Evolutionary conservation across 495 filamentous ascomycete genomes (phyloP).

Genomic region (Pseudevernia furfuracea): DNA sequence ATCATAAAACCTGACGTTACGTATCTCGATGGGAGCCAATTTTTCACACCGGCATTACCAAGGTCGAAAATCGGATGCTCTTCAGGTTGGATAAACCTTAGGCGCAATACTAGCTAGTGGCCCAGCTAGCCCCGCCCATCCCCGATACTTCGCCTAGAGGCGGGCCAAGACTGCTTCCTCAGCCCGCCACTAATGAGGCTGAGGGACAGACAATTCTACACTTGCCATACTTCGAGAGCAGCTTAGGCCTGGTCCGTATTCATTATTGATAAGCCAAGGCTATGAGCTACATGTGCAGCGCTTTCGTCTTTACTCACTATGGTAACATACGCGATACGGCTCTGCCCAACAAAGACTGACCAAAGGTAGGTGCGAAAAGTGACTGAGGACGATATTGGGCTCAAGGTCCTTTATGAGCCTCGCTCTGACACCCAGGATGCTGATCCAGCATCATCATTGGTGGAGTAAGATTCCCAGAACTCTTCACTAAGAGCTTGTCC

Average conservation of each 20-base stretch:
- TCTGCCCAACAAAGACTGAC: background rate
- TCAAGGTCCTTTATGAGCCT: too few species aligned
- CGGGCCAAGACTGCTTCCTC: background rate
- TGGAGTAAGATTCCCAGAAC: too few species aligned
- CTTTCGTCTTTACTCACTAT: background rate
- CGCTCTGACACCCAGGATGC: too few species aligned
- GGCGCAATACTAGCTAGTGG: background rate
- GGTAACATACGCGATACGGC: background rate
- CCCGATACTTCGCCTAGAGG: background rate
- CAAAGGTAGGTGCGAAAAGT: background rate
- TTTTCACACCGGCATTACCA: background rate
- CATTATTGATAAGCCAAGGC: background rate
- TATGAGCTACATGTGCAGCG: background rate
- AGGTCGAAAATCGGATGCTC: conserved; percentile 1
- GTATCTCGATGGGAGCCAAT: conserved; percentile 10
- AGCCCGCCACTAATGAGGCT: background rate
- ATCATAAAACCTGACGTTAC: background rate
- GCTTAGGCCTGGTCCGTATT: background rate
- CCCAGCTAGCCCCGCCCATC: background rate
- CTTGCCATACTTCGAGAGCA: background rate
- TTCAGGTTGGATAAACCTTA: background rate
- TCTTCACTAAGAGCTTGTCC: background rate
- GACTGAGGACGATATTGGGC: background rate
- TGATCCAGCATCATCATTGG: too few species aligned
- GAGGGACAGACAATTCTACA: background rate